Evolutionary conservation across 1,284 basidiomycete genomes (phyloP).

Genomic region (Tilletia walkeri): DNA sequence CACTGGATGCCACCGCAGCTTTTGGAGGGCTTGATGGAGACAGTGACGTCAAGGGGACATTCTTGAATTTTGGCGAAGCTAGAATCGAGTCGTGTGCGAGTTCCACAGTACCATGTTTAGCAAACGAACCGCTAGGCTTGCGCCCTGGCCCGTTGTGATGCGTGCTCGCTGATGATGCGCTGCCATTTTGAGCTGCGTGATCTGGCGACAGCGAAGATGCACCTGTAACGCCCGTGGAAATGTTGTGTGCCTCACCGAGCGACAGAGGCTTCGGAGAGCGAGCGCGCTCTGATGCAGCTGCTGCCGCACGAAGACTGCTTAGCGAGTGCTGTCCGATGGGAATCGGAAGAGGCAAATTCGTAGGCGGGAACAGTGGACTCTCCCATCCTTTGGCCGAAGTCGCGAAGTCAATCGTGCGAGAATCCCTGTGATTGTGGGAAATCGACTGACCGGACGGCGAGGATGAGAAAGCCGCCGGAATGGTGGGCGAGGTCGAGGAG

Average conservation of each 20-base stretch:
- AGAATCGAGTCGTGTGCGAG: too few species aligned
- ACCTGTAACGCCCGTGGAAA: background rate
- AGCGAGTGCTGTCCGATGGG: slow-evolving; percentile 10
- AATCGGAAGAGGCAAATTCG: background rate
- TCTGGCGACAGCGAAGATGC: background rate
- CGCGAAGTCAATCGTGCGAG: slow-evolving; percentile 5
- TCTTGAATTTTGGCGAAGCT: too few species aligned
- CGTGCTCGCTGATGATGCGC: background rate
- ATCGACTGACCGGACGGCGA: background rate
- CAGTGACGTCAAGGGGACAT: too few species aligned
- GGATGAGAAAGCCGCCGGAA: background rate
- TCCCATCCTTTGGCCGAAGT: slow-evolving; percentile 8
- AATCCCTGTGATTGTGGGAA: slow-evolving; percentile 9
- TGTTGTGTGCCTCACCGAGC: slow-evolving; percentile 3
- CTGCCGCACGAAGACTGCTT: slow-evolving; percentile 11
- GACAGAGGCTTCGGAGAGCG: slow-evolving; percentile 10
- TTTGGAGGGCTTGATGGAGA: too few species aligned
- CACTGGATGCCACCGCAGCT: too few species aligned
- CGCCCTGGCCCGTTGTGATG: background rate
- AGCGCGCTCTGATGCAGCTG: slow-evolving; percentile 7
- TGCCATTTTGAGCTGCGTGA: background rate
- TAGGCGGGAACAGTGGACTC: background rate
- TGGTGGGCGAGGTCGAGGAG: background rate
- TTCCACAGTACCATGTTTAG: background rate
- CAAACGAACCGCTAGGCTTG: background rate